These are phyloP conservation scores for Nitzschia sp. DNA, from an alignment of 108 stramenopile genomes.

Conservation along the genomic window DNA sequence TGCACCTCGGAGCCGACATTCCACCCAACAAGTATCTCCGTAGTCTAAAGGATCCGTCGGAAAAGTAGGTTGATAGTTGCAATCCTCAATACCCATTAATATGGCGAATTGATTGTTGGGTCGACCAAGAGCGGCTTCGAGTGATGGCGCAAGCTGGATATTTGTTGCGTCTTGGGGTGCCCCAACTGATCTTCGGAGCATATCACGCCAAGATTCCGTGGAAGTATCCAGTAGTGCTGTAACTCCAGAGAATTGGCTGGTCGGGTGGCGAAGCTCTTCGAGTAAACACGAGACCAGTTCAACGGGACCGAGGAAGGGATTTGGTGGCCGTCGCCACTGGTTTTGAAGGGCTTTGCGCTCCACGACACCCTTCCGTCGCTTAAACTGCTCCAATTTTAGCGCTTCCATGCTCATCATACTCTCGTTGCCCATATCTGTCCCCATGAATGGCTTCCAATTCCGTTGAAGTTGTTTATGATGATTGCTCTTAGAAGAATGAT, in stretches of 20 bases:
- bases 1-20: conserved; percentile 56
- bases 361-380: conserved; percentile 27
- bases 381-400: conserved; percentile 9
- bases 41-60: conserved; percentile 63
- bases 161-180: conserved; percentile 33
- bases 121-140: conserved; percentile 50
- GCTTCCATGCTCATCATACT: conserved; percentile 7
- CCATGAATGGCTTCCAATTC: too few relatives aligned
- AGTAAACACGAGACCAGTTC: conserved; percentile 33
- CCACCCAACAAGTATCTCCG: conserved; percentile 63
- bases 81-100: conserved; percentile 46
- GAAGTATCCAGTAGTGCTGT: conserved; percentile 30
- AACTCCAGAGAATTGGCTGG: conserved; percentile 30
- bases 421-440: not conserved
- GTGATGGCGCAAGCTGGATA: conserved; percentile 36
- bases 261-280: conserved; percentile 15
- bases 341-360: conserved; percentile 16
- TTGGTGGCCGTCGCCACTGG: conserved; percentile 37
- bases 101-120: conserved; percentile 75
- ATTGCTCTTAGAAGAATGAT: too few relatives aligned
- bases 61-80: conserved; percentile 28
- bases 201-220: conserved; percentile 43
- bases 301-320: conserved; percentile 40
- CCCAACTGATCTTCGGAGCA: conserved; percentile 49
- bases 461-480: too few relatives aligned